These are phyloP conservation scores for Liquidambar formosana DNA, from an alignment of 164 flowering plant species.

Conservation along the genomic window DNA sequence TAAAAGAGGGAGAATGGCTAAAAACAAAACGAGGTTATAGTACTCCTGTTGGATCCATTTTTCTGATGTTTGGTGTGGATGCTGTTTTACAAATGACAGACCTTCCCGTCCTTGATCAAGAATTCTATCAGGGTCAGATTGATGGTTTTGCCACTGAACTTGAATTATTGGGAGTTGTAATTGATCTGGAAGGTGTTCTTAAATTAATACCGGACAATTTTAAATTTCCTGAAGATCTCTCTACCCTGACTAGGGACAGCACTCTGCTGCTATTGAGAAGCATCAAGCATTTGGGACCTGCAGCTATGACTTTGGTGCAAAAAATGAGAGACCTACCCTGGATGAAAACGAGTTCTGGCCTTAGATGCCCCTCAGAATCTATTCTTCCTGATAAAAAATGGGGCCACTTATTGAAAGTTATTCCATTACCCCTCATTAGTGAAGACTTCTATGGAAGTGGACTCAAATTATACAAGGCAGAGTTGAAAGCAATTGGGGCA, in stretches of 20 bases:
- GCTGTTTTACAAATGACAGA: constrained; percentile 4
- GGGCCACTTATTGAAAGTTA: not conserved
- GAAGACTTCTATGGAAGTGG: not conserved
- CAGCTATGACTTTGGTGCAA: not conserved
- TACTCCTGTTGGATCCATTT: constrained; percentile 11
- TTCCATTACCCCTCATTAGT: constrained; percentile 6
- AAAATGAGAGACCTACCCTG: not conserved
- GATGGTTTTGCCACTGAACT: constrained; percentile 7
- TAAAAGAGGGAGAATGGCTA: constrained; percentile 12
- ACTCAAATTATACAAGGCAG: not conserved
- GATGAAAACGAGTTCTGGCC: not conserved
- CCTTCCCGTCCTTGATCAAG: constrained; percentile 9
- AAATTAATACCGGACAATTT: not conserved
- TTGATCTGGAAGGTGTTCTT: not conserved
- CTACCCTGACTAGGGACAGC: constrained; percentile 3
- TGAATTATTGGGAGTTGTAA: constrained; percentile 6
- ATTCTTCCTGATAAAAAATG: not conserved
- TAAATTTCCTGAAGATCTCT: not conserved
- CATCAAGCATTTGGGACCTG: constrained; percentile 10
- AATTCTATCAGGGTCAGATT: constrained; percentile 4
- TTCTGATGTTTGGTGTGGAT: not conserved
- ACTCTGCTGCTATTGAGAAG: constrained; percentile 9
- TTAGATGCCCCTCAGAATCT: constrained; percentile 1
- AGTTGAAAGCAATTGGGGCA: constrained; percentile 1
- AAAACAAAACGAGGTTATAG: constrained; percentile 11